Conservation (phyloP, 169 alveolate species). For the Blepharisma undulans region DNA sequence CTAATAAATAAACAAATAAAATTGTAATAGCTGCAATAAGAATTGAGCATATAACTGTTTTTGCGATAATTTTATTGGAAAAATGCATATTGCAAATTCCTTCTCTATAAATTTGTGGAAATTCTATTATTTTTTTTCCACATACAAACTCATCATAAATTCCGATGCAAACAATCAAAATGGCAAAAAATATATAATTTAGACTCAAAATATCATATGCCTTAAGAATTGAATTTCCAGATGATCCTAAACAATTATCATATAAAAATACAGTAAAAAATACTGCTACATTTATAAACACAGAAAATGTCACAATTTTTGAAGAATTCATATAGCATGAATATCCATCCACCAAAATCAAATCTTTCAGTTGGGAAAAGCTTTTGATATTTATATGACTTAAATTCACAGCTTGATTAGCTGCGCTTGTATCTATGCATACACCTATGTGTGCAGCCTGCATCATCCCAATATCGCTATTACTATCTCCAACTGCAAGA, state of each 20-base stretch:
- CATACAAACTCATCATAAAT: background rate
- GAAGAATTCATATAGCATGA: background rate
- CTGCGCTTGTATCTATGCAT: background rate
- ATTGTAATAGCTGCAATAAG: background rate
- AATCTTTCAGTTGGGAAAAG: background rate
- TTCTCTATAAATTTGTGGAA: background rate
- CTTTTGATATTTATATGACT: background rate
- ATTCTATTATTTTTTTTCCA: background rate
- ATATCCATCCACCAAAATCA: background rate
- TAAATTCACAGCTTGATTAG: background rate
- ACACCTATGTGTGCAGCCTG: conserved; percentile 25
- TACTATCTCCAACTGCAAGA: conserved; percentile 17
- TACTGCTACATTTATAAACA: background rate
- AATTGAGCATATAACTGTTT: background rate
- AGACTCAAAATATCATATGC: background rate
- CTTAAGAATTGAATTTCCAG: background rate
- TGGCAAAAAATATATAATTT: background rate
- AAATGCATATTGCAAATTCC: background rate
- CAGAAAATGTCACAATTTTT: background rate
- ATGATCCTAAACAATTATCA: background rate
- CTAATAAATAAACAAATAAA: background rate
- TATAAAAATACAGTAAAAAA: background rate
- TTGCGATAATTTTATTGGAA: background rate
- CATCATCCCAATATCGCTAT: conserved; percentile 25
- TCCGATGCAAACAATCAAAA: background rate